phyloP scores from a whole-genome alignment of 768 basidiomycete genomes.

The Russula vinacea region DNA sequence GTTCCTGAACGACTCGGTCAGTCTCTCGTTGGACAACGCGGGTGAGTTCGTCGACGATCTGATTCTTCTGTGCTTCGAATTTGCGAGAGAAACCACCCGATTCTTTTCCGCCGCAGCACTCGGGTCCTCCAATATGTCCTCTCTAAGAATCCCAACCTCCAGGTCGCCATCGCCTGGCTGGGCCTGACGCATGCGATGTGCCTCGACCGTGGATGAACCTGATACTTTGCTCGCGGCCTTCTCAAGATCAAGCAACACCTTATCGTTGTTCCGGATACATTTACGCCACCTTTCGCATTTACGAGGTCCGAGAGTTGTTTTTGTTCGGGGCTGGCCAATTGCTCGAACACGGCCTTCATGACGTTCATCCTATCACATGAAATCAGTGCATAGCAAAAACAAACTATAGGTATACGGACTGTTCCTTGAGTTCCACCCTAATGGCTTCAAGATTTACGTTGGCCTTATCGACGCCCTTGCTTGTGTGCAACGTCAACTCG shows the following conservation, averaged over 20 bases:
- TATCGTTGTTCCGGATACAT: conserved; percentile 28
- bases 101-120: conserved; percentile 29
- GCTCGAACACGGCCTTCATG: conserved; percentile 22
- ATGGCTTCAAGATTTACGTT: conserved; percentile 23
- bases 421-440: conserved; percentile 22
- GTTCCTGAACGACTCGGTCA: conserved; percentile 23
- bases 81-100: conserved; percentile 29
- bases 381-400: neutral
- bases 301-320: conserved; percentile 22
- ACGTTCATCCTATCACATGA: conserved; percentile 26
- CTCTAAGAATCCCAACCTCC: conserved; percentile 8
- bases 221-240: conserved; percentile 15
- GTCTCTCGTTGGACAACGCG: conserved; percentile 28
- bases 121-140: conserved; percentile 32
- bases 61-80: conserved; percentile 29
- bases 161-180: neutral
- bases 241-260: conserved; percentile 28
- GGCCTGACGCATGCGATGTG: neutral
- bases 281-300: conserved; percentile 31
- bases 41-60: conserved; percentile 20
- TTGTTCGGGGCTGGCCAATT: conserved; percentile 27
- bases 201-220: neutral
- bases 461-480: conserved; percentile 16
- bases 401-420: conserved; percentile 15
- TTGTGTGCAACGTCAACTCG: conserved; percentile 35